Conservation (phyloP, 768 basidiomycete species). For the Infundibulicybe gibba region DNA sequence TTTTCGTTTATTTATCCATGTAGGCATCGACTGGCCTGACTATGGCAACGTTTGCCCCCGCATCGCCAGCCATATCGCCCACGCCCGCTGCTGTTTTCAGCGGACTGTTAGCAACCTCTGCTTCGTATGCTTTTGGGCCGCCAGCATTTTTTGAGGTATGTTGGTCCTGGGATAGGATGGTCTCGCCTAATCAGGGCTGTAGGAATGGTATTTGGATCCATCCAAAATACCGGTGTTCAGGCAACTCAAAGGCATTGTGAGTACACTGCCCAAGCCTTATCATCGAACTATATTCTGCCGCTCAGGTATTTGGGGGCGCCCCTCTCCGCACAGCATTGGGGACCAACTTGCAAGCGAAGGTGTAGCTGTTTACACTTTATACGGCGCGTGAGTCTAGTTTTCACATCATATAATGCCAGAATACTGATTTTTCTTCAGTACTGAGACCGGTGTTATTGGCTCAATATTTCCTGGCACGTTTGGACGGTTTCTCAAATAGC, state of each 20-base stretch:
- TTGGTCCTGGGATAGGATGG: not conserved
- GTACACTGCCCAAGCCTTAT: constrained; percentile 7
- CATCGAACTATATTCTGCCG: too few relatives aligned
- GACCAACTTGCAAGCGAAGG: constrained; percentile 13
- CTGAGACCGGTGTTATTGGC: constrained; percentile 13
- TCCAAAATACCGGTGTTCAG: not conserved
- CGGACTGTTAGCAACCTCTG: constrained; percentile 14
- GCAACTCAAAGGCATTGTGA: constrained; percentile 19
- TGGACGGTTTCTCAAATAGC: not conserved
- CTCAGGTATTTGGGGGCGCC: constrained; percentile 16
- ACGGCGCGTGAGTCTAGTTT: constrained; percentile 27
- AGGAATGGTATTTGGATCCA: constrained; percentile 11
- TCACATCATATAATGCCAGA: not conserved
- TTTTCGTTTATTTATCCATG: constrained; percentile 15
- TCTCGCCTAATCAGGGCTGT: not conserved
- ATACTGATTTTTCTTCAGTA: constrained; percentile 5
- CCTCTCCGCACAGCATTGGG: constrained; percentile 20
- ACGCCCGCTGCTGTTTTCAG: constrained; percentile 25
- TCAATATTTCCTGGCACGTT: constrained; percentile 7
- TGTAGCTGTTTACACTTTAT: constrained; percentile 21
- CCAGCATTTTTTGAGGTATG: constrained; percentile 29
- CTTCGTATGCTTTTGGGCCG: constrained; percentile 18
- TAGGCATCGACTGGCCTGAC: constrained; percentile 20
- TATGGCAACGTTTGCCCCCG: constrained; percentile 24
- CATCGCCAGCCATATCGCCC: constrained; percentile 17